Evolutionary conservation across 257 asterid species (phyloP), one percentile per base, ranked within the genome.

Genomic region (Solanum ossicruentum): DNA sequence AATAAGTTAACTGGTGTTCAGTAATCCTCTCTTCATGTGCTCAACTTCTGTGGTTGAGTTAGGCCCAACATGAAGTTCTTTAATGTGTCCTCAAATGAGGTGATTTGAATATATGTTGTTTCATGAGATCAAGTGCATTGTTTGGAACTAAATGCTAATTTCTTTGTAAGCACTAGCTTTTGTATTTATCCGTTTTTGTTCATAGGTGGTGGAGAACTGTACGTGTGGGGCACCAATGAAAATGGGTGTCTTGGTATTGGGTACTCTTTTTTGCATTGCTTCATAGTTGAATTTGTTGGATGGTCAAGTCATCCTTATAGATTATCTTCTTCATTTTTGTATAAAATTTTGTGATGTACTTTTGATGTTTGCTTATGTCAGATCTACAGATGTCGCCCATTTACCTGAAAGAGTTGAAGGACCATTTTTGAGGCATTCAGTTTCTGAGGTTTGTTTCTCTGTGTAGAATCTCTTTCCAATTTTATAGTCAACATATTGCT

Each of bases 201-300:
- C 63, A 39, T 81, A 96, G 99, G 91, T 89, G 93, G 96, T 77
- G 98, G 99, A 85, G 98, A 93, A 84, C 90, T 96, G 84, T 95
- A 92, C 90, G 85, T 97, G 49, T 97, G 98, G 97, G 99, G 99
- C 87, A 88, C 99, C 82, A 97, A 97, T 84, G 98, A 97, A 90
- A 94, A 94, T 86, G 99, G 98, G 17, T 97, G 99, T 86, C 99
- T 97, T 82, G 98, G 99, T 83, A 95, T 88, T 12, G 98, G 99
- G 99, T 96, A 93, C 88, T 85, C 67, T 69, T 21, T 39, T 77
- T 77, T 77, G 49, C 82, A 77, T 77, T 77, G 16, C 82, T 77
- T 51, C 65, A 17, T 77, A 77, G 82, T 75, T 26, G 49, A 77
- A 77, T 77, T 77, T 77, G 60, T 26, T 52, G 82, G 47, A 67